A percentile compares a stretch with the other conserved stretches of the same genome.
Evolutionary conservation across 164 flowering plant genomes (phyloP).

Genomic region (Paratinospora sagittata): DNA sequence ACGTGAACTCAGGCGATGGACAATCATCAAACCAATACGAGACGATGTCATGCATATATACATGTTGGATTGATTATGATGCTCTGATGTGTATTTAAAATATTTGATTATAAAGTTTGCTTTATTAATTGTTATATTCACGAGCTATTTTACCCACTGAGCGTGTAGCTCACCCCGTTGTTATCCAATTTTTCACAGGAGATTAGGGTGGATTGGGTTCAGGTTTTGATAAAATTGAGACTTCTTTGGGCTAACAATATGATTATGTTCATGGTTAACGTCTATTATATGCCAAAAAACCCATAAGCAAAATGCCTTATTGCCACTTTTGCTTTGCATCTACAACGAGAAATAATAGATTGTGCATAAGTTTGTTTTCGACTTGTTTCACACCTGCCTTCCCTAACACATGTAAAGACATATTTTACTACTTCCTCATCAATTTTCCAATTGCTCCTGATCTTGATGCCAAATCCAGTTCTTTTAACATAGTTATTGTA

Average conservation of each 20-base stretch:
- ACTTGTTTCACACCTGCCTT: too few species aligned
- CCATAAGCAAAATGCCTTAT: not conserved
- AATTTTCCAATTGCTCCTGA: not conserved
- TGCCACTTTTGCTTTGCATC: not conserved
- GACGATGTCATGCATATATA: too few species aligned
- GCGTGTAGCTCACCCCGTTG: too few species aligned
- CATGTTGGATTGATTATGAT: too few species aligned
- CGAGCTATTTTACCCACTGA: too few species aligned
- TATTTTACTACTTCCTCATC: not conserved
- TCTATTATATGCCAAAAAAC: not conserved
- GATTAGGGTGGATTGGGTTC: too few species aligned
- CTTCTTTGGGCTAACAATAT: slow-evolving; percentile 44
- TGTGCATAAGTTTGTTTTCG: not conserved
- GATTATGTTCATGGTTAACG: slow-evolving; percentile 36
- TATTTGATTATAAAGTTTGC: too few species aligned
- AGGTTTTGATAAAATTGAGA: slow-evolving; percentile 39
- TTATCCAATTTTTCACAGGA: too few species aligned
- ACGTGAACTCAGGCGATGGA: too few species aligned
- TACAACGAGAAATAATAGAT: not conserved
- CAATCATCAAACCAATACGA: too few species aligned
- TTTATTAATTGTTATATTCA: too few species aligned
- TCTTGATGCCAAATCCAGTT: not conserved
- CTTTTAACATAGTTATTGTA: not conserved
- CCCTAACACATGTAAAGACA: not conserved
- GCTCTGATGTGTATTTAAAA: too few species aligned